Percentiles rank a stretch among this genome's conserved stretches.
These are phyloP conservation scores for Wickerhamiella siamensis DNA, from an alignment of 805 yeast genomes.

Conservation along the genomic window DNA sequence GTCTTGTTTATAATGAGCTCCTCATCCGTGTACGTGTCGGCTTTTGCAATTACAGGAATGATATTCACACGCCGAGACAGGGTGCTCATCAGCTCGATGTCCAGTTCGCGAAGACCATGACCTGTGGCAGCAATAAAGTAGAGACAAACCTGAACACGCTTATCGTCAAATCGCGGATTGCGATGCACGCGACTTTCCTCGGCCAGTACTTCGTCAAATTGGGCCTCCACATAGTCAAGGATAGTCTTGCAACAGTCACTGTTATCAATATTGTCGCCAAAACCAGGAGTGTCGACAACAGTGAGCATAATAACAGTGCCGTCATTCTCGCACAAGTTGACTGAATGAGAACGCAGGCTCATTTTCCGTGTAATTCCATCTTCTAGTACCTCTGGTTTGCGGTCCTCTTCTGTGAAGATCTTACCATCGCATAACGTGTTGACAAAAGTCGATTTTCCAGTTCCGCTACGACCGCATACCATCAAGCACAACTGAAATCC, in stretches of 20 bases:
- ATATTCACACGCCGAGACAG: constrained; percentile 64
- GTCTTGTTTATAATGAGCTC: constrained; percentile 45
- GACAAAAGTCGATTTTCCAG: constrained; percentile 63
- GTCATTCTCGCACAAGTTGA: constrained; percentile 42
- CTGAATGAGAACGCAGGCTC: constrained; percentile 12
- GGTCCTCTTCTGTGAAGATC: constrained; percentile 3
- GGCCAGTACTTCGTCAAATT: constrained; percentile 54
- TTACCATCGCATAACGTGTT: constrained; percentile 43
- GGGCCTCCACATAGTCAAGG: constrained; percentile 46
- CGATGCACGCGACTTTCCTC: constrained; percentile 80
- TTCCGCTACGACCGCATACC: constrained; percentile 61
- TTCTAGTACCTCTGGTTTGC: neutral
- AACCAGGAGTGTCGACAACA: constrained; percentile 60
- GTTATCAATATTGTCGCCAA: constrained; percentile 61
- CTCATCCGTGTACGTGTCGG: constrained; percentile 56
- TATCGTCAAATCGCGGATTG: constrained; percentile 63
- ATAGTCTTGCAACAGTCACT: constrained; percentile 33
- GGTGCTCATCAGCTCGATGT: constrained; percentile 53
- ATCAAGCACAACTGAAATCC: constrained; percentile 43
- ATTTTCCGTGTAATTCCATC: constrained; percentile 12
- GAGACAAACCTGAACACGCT: constrained; percentile 67
- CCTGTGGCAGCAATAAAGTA: constrained; percentile 54
- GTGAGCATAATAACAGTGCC: constrained; percentile 39
- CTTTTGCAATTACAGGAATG: constrained; percentile 67
- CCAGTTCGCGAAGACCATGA: constrained; percentile 47